These are phyloP conservation scores for Phytophthora podocarpi DNA, from an alignment of 352 stramenopile species.

Conservation along the genomic window DNA sequence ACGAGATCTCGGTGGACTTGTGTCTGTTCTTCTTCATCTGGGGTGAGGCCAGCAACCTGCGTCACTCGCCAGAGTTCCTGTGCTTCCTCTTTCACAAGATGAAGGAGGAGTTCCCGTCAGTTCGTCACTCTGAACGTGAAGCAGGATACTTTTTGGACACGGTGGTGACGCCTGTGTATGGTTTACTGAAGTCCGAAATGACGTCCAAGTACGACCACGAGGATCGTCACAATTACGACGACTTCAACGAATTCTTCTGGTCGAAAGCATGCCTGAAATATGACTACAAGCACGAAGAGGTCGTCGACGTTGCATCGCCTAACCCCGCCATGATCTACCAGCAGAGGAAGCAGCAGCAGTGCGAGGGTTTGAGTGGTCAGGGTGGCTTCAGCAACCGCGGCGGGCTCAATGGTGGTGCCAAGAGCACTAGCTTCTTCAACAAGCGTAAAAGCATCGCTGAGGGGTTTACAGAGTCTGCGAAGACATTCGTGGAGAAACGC, in stretches of 20 bases:
- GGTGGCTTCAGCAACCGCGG: conserved; percentile 35
- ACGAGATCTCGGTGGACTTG: conserved; percentile 87
- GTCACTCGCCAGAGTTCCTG: conserved; percentile 97
- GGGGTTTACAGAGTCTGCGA: conserved; percentile 90
- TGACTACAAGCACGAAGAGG: conserved; percentile 92
- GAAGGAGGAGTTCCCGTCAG: conserved; percentile 84
- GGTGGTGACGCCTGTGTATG: conserved; percentile 97
- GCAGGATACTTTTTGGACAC: conserved; percentile 97
- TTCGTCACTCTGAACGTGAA: conserved; percentile 80
- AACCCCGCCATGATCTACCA: conserved; percentile 62
- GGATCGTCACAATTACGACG: conserved; percentile 98
- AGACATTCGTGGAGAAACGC: conserved; percentile 98
- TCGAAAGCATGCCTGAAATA: conserved; percentile 94
- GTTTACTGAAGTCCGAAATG: conserved; percentile 85
- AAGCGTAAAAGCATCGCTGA: conserved; percentile 89
- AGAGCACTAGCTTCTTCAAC: conserved; percentile 34
- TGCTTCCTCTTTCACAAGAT: conserved; percentile 99
- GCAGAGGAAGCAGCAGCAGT: conserved; percentile 56
- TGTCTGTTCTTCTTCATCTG: conserved; percentile 99
- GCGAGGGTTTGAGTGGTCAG: conserved; percentile 37
- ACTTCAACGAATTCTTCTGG: conserved; percentile 99
- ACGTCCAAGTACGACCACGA: conserved; percentile 92
- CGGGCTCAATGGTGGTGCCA: conserved; percentile 30
- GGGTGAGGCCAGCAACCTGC: conserved; percentile 97
- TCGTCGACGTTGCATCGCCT: conserved; percentile 73